These are phyloP conservation scores for Niebla homalea DNA, from an alignment of 495 filamentous ascomycete genomes.

Conservation along the genomic window DNA sequence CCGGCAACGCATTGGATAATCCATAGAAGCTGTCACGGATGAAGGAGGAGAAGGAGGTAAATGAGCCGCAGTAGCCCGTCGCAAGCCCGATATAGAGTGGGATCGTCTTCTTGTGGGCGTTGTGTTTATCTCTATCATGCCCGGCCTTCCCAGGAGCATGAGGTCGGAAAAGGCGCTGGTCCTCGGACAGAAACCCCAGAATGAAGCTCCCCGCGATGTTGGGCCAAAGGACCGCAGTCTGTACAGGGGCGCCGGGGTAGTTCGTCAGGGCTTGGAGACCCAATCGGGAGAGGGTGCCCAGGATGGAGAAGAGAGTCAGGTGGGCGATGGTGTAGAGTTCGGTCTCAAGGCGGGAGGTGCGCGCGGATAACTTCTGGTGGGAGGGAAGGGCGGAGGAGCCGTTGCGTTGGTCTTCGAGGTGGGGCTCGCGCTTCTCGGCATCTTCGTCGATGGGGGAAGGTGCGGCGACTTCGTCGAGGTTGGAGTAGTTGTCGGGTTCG, in stretches of 20 bases:
- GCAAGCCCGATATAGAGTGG: slow-evolving; percentile 85
- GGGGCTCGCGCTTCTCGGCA: background rate
- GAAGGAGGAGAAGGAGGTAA: slow-evolving; percentile 87
- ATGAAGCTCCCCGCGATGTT: slow-evolving; percentile 75
- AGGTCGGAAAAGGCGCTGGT: slow-evolving; percentile 56
- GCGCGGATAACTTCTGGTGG: background rate
- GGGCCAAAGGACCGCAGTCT: slow-evolving; percentile 71
- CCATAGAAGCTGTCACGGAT: slow-evolving; percentile 77
- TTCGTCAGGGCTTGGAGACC: slow-evolving; percentile 70
- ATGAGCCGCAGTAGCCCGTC: slow-evolving; percentile 86
- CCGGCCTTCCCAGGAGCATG: slow-evolving; percentile 10
- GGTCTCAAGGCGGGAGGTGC: slow-evolving; percentile 34
- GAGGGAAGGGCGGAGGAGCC: background rate
- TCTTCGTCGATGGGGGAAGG: slow-evolving; percentile 7
- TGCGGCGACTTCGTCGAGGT: slow-evolving; percentile 5
- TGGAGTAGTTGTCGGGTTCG: background rate
- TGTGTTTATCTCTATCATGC: slow-evolving; percentile 27
- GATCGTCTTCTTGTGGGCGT: slow-evolving; percentile 60
- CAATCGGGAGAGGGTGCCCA: slow-evolving; percentile 75
- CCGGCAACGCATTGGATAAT: slow-evolving; percentile 57
- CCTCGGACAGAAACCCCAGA: slow-evolving; percentile 78
- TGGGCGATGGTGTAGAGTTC: slow-evolving; percentile 67
- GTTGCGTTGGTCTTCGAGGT: slow-evolving; percentile 3
- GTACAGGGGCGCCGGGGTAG: slow-evolving; percentile 65
- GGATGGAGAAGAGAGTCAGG: slow-evolving; percentile 73